Base-by-base conservation (phyloP, 2,329 filamentous ascomycete species). In the Stromatinia cepivora region DNA sequence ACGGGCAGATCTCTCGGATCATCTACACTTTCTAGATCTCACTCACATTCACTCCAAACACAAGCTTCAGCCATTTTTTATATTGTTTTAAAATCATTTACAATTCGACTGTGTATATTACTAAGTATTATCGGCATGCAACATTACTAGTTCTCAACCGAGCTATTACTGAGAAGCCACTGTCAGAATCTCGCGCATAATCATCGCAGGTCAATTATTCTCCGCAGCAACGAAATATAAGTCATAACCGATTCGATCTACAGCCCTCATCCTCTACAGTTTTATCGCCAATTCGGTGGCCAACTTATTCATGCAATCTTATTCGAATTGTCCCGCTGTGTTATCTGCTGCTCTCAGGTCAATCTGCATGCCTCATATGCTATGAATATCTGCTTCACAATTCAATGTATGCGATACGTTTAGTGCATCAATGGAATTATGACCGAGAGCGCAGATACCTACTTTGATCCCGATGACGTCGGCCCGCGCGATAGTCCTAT, bases 401-500 rank as follows among this genome's bases (percentile, higher is more conserved):
- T 62, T 61, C 66, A 62, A 67, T 67, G 66, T 62, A 48, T 50
- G 66, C 66, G 57, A 39, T 67, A 48, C 46, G 39, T 50, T 54
- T 63, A 62, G 66, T 53, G 36, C 36, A 52, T 69, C 66, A 56
- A 69, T 69, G 66, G 66, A 53, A 69, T 64, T 65, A 69, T 69
- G 66, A 69, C 58, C 48, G 39, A 69, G 58, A 39, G n/a, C 53
- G 52, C 65, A 36, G 54, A 58, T 50, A 62, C 58, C 28, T 69
- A 78, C 50, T 85, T 83, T 78, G 82, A 84, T 75, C 80, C 82
- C 72, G 83, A 85, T 79, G 81, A 85, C 79, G 80, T 81, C 72
- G 77, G 80, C 61, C 79, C 79, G 71, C 78, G 76, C 73, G 83
- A 79, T 74, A 79, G 82, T 79, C 78, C 78, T 73, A 76, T 77